Base-by-base conservation (phyloP, 192 early-diverging fungal genomes). In the Haplosporangium gracile region DNA sequence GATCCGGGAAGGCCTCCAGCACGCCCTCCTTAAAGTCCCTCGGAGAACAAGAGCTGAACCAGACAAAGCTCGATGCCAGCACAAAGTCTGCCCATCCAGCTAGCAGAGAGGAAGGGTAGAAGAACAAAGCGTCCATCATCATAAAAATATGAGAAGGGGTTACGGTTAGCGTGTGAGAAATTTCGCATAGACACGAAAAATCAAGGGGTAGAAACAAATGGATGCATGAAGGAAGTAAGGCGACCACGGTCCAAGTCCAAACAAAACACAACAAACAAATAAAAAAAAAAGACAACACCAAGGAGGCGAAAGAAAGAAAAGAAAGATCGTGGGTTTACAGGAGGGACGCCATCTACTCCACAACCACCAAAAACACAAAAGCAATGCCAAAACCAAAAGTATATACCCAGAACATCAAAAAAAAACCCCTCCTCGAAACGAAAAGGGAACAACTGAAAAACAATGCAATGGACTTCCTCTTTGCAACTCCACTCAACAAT, bases 61-160 rank as follows among this genome's bases (percentile, higher is more conserved):
- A 79, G 2, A 78, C 77, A 76, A 91, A 82, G 51, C 49, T 80
- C 11, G 87, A 75, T 7, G 82, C 89, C 13, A 91, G 36, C 1
- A 85, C 75, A 55, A 89, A 82, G 70, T 90, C 89, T 7, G 89
- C 82, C 80, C 81, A 91, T 22, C 89, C 85, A 74, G 86, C 90
- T 89, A 65, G 39, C 22, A 49, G n/a, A 77, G 20, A 29, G 29
- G 29, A 26, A 5, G 49, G n/a, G 47, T 2, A 22, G 32, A 22
- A 20, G 36, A 29, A 57, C 4, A 0, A 32, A 0, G 3, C 29
- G 60, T 34, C 9, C 10, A 38, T 26, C 26, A 60, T 22, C 34
- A 34, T 15, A 60, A 40, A 20, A 47, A n/a, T 22, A 9, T 40
- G 16, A 53, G 36, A 38, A 57, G 13, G 13, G 29, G 11, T 0